Evolutionary conservation across 805 yeast species (phyloP).

Genomic region (Sungouiozyma intestinalis): DNA sequence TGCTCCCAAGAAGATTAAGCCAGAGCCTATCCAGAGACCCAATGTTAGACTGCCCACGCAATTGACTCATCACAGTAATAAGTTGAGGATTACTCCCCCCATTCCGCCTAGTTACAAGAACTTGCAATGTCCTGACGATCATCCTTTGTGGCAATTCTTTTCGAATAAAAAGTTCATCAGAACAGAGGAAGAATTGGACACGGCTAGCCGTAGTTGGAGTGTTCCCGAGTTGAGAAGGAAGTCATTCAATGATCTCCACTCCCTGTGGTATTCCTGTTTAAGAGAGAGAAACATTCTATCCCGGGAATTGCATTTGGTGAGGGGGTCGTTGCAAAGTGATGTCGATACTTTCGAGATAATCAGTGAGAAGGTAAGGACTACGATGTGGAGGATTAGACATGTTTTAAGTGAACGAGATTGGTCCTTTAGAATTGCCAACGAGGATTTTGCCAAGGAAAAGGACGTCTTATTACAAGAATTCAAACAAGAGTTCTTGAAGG

Average conservation of each 20-base stretch:
- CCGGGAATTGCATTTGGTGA: constrained; percentile 56
- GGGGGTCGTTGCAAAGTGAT: constrained; percentile 27
- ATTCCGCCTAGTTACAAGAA: constrained; percentile 73
- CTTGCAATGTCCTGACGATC: constrained; percentile 66
- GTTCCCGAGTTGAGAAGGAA: constrained; percentile 83
- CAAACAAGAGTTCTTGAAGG: constrained; percentile 32
- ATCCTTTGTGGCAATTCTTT: constrained; percentile 94
- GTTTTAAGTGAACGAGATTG: constrained; percentile 79
- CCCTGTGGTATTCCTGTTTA: constrained; percentile 79
- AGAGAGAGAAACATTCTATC: constrained; percentile 72
- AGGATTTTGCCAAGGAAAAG: constrained; percentile 33
- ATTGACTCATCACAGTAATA: constrained; percentile 18
- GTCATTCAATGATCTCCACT: constrained; percentile 83
- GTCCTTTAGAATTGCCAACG: constrained; percentile 51
- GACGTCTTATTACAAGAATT: constrained; percentile 38
- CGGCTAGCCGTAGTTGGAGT: constrained; percentile 69
- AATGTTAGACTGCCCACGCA: constrained; percentile 20
- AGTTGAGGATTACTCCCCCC: constrained; percentile 59
- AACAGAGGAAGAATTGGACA: constrained; percentile 40
- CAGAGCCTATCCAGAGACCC: constrained; percentile 16
- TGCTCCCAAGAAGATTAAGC: constrained; percentile 3
- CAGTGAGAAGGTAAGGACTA: constrained; percentile 39
- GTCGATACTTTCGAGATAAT: constrained; percentile 29
- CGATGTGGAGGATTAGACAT: constrained; percentile 76
- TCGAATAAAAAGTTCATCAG: constrained; percentile 52